Percentiles rank a stretch among this genome's conserved stretches.
Conservation (phyloP, 2,329 filamentous ascomycete species). For the Trichocomaceae sp. region DNA sequence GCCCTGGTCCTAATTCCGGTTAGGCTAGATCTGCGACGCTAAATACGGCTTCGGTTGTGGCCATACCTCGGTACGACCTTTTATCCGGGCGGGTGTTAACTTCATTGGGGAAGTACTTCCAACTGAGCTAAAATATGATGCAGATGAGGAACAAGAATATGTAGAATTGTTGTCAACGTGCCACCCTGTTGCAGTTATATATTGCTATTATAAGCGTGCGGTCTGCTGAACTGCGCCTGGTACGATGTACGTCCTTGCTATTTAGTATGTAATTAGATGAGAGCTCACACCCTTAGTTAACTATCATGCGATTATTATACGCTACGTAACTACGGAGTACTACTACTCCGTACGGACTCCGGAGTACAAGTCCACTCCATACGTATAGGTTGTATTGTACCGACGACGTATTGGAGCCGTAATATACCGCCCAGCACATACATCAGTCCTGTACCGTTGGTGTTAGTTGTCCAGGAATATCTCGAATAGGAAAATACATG, state of each 20-base stretch:
- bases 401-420: not conserved
- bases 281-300: no score
- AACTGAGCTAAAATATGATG: not conserved
- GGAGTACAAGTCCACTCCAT: no score
- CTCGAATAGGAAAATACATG: conserved; percentile 12
- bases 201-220: no score
- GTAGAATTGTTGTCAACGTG: no score
- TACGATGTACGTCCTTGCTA: no score
- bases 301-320: no score
- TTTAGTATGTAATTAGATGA: no score
- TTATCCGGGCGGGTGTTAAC: conserved; percentile 5
- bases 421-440: not conserved
- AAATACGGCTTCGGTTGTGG: not conserved
- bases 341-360: no score
- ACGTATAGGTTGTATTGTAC: not conserved
- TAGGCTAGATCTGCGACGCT: not conserved
- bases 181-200: no score
- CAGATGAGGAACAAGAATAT: no score
- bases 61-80: not conserved
- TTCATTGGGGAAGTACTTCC: conserved; percentile 10
- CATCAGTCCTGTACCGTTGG: not conserved
- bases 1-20: not conserved
- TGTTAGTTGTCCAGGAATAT: conserved; percentile 1
- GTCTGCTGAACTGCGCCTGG: no score
- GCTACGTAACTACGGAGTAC: no score